Percentiles rank a stretch among this genome's conserved stretches.
phyloP scores from a whole-genome alignment of 768 basidiomycete genomes.

The Gelatoporia subvermispora region DNA sequence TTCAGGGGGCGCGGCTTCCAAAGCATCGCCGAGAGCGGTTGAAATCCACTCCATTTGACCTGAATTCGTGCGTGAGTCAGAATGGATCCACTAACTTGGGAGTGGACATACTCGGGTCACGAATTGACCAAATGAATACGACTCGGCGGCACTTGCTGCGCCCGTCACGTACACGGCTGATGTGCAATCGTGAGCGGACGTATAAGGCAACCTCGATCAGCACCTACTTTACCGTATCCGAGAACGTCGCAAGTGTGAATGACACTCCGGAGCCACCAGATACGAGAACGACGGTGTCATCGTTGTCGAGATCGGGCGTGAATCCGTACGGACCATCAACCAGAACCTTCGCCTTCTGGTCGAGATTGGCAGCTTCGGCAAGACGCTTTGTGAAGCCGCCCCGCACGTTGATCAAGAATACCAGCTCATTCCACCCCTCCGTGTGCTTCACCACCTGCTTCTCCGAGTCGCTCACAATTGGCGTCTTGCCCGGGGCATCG shows the following conservation, averaged over 20 bases:
- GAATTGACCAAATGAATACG: slow-evolving; percentile 40
- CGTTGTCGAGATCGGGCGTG: slow-evolving; percentile 35
- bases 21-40: slow-evolving; percentile 29
- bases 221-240: slow-evolving; percentile 39
- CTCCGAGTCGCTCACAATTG: neutral
- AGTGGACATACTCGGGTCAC: slow-evolving; percentile 29
- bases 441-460: neutral
- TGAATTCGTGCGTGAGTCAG: neutral
- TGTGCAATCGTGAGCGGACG: neutral
- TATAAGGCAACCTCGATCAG: neutral
- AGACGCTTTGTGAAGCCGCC: slow-evolving; percentile 56
- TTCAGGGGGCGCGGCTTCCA: slow-evolving; percentile 24
- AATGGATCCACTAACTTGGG: neutral
- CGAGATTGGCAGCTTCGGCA: slow-evolving; percentile 25
- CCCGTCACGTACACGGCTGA: slow-evolving; percentile 24
- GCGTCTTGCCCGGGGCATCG: neutral
- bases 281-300: slow-evolving; percentile 44
- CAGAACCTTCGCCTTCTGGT: slow-evolving; percentile 37
- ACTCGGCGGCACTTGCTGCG: slow-evolving; percentile 27
- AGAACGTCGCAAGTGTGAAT: slow-evolving; percentile 40
- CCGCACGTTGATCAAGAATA: slow-evolving; percentile 55
- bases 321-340: slow-evolving; percentile 59
- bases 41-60: slow-evolving; percentile 44
- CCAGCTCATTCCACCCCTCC: slow-evolving; percentile 36
- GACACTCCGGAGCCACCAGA: slow-evolving; percentile 54